A percentile compares a stretch with the other conserved stretches of the same genome.
Evolutionary conservation across 257 asterid species (phyloP).

Genomic region (Lithospermum erythrorhizon): DNA sequence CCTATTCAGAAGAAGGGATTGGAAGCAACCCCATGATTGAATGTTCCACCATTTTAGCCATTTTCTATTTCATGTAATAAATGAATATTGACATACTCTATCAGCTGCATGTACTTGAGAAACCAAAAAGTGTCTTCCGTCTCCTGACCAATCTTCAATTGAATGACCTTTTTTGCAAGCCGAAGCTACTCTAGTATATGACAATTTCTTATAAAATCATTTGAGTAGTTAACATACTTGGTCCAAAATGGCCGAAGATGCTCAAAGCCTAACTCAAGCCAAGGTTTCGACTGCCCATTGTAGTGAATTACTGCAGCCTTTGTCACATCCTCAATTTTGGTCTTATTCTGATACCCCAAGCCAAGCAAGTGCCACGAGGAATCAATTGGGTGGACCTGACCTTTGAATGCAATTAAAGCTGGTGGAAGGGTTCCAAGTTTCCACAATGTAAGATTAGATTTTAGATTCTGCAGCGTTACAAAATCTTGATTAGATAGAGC

Average conservation of each 20-base stretch:
- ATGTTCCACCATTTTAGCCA: constrained; percentile 16
- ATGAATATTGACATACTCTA: constrained; percentile 11
- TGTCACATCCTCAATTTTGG: constrained; percentile 14
- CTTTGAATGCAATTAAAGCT: constrained; percentile 64
- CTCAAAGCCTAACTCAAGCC: constrained; percentile 93
- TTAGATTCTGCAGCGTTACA: constrained; percentile 37
- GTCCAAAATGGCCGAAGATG: constrained; percentile 98
- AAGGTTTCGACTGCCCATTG: constrained; percentile 90
- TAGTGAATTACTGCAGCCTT: constrained; percentile 64
- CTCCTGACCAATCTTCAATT: constrained; percentile 16
- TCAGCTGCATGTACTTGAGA: constrained; percentile 22
- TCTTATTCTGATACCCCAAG: constrained; percentile 41
- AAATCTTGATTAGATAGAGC: too few species aligned
- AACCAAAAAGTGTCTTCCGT: constrained; percentile 13
- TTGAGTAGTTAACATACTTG: constrained; percentile 78
- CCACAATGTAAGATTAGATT: constrained; percentile 60
- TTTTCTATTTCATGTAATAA: constrained; percentile 25
- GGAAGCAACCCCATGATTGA: constrained; percentile 17
- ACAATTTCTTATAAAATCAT: constrained; percentile 75
- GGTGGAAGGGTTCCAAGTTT: constrained; percentile 78
- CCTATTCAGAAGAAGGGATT: constrained; percentile 29
- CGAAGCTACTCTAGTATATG: constrained; percentile 73
- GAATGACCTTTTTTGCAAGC: constrained; percentile 11
- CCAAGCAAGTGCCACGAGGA: constrained; percentile 71
- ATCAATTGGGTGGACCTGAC: constrained; percentile 50